Evolutionary conservation across 352 stramenopile species (phyloP), one percentile per base, ranked within the genome.

Genomic region (Phytophthora megakarya): DNA sequence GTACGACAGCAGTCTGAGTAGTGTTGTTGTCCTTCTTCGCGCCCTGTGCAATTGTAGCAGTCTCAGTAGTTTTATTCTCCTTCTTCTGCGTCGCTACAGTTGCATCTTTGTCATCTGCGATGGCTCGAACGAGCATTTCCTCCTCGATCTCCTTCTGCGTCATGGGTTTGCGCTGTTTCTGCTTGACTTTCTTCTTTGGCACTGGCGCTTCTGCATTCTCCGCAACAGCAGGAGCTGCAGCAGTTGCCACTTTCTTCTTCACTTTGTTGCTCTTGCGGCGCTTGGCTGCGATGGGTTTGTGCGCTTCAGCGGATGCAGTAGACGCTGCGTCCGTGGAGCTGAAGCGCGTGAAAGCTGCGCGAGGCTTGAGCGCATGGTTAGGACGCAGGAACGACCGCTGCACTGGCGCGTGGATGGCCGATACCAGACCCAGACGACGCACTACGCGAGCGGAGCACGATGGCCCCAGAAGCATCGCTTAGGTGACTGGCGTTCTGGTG

Each of bases 131-230:
- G 57, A 81, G 57, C 54, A 79, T 67, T 21, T 73, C 38, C 53
- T 81, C 73, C 40, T 81, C 73, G 18, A 70, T 54, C 52, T 77
- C 47, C 51, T 79, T 77, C 47, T 70, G 51, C 3, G 25, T 69
- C 63, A 52, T 50, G 3, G 45, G 21, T 44, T 78, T 78, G 6
- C 55, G 67, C 30, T 26, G 42, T 22, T 73, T 65, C 13, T 39
- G 22, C 60, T 60, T 61, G 12, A 35, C 5, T 35, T 51, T 64
- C 26, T 49, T 45, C 43, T 54, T 70, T 11, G 30, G n/a, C 16
- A 19, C 16, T 8, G 15, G 12, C 6, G 37, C 63, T 35, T 61
- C 47, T 19, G n/a, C 38, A 45, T 62, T 37, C 16, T 72, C 42
- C 16, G 15, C 19, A 12, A 16, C 46, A 50, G 18, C 25, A 43